Evolutionary conservation across 345 rosid species (phyloP), one percentile per base, ranked within the genome.

Genomic region (Lagerstroemia speciosa): DNA sequence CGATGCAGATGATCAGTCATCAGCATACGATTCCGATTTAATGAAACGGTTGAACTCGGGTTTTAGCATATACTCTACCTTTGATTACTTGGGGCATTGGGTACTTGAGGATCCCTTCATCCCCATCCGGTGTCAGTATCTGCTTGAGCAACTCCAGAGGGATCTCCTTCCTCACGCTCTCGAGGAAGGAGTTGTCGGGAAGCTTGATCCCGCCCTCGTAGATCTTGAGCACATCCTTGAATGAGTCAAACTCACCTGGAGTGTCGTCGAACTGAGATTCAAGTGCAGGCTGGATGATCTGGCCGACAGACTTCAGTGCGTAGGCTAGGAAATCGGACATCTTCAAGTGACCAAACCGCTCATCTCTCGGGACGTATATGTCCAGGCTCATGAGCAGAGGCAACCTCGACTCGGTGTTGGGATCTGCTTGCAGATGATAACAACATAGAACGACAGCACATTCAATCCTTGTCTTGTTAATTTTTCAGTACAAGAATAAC

Each of bases 161-260:
- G 55, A 82, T 67, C 64, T 73, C 62, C 53, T 75, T 65, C 61
- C 15, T 22, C n/a, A 82, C 38, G 32, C 63, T 65, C 30, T 71
- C 73, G 15, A 79, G 30, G 1, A 75, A 50, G 31, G 78, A 72
- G 17, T 68, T 72, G 5, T 66, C 71, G 8, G 76, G 78, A 34
- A 75, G 71, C 76, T 77, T 43, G n/a, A 82, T 22, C 22, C 86
- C 86, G 57, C 78, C 79, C 27, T 75, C 71, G 0, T 82, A 77
- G 65, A 82, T 73, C 53, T 73, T 67, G 26, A 77, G 50, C 9
- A 73, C 72, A 43, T 79, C 86, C 12, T 71, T 71, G 43, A 82
- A 82, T 6, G 83, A 73, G 66, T 79, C 83, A 12, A 82, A 79
- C 77, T 79, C 86, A 48, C 62, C 70, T 0, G 79, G 81, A n/a